Percentiles rank a stretch among this genome's conserved stretches.
phyloP scores from a whole-genome alignment of 805 yeast species.

The Teunomyces gatunensis region DNA sequence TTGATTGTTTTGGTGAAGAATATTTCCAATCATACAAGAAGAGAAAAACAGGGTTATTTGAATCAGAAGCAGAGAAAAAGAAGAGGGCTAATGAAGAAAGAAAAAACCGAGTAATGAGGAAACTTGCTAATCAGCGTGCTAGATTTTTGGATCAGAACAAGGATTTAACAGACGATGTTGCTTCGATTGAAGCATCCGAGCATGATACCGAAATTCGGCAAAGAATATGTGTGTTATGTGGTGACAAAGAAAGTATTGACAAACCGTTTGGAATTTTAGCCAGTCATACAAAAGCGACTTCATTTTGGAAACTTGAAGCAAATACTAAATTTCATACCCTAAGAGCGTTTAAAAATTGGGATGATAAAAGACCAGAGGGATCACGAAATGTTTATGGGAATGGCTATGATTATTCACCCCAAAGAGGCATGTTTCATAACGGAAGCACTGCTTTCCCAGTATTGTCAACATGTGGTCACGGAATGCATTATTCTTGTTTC shows the following conservation, averaged over 20 bases:
- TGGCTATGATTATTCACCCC: conserved; percentile 17
- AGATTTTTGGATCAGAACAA: conserved; percentile 42
- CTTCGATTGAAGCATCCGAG: conserved; percentile 6
- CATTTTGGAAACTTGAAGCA: conserved; percentile 48
- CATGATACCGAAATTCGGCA: not conserved
- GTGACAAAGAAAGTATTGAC: conserved; percentile 21
- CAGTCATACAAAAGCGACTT: conserved; percentile 43
- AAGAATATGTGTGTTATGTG: conserved; percentile 23
- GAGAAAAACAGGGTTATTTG: conserved; percentile 40
- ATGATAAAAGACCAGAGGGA: conserved; percentile 17
- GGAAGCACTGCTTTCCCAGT: conserved; percentile 20
- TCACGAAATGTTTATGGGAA: conserved; percentile 16
- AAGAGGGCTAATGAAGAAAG: conserved; percentile 60
- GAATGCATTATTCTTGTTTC: conserved; percentile 48
- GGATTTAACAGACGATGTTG: conserved; percentile 13
- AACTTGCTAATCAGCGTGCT: conserved; percentile 55
- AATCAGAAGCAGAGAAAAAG: conserved; percentile 54
- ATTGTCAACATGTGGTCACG: conserved; percentile 51
- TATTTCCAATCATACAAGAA: conserved; percentile 50
- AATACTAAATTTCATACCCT: conserved; percentile 13
- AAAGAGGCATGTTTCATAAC: conserved; percentile 9
- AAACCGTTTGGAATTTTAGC: conserved; percentile 61
- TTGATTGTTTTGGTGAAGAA: conserved; percentile 56
- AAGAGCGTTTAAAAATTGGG: conserved; percentile 22
- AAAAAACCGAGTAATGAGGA: conserved; percentile 58